These are phyloP conservation scores for Boletus mariae DNA, from an alignment of 1,284 basidiomycete species.

Conservation along the genomic window DNA sequence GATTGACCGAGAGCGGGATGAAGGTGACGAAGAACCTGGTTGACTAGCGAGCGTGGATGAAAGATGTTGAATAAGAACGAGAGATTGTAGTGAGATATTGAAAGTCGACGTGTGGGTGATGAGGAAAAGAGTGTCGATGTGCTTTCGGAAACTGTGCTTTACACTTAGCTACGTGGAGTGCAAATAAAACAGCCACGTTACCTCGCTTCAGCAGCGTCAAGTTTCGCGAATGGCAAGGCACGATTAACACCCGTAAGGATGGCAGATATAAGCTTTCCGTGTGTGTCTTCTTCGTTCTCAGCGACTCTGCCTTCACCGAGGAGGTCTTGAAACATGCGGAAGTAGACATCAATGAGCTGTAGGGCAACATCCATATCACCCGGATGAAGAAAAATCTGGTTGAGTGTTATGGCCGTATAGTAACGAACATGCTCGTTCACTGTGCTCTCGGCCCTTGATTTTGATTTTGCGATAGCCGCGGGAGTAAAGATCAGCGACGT, in stretches of 20 bases:
- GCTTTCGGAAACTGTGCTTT: slow-evolving; percentile 66
- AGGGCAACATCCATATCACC: slow-evolving; percentile 77
- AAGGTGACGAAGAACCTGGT: slow-evolving; percentile 35
- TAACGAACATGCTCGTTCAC: slow-evolving; percentile 73
- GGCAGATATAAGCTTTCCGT: slow-evolving; percentile 86
- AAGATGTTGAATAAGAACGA: slow-evolving; percentile 91
- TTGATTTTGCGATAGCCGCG: slow-evolving; percentile 34
- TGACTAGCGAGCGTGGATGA: slow-evolving; percentile 45
- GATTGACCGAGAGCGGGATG: slow-evolving; percentile 50
- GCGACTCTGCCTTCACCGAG: slow-evolving; percentile 54
- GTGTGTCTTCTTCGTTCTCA: slow-evolving; percentile 58
- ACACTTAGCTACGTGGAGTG: slow-evolving; percentile 9
- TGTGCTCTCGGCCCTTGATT: slow-evolving; percentile 33
- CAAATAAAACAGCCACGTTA: slow-evolving; percentile 26
- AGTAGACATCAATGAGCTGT: slow-evolving; percentile 88
- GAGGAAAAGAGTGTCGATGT: slow-evolving; percentile 92
- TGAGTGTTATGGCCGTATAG: slow-evolving; percentile 90
- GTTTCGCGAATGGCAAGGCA: slow-evolving; percentile 88
- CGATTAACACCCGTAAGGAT: slow-evolving; percentile 95
- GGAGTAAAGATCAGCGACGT: slow-evolving; percentile 63
- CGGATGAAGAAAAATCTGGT: slow-evolving; percentile 83
- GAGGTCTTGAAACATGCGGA: slow-evolving; percentile 90
- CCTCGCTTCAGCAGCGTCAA: slow-evolving; percentile 55
- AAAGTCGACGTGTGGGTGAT: slow-evolving; percentile 95
- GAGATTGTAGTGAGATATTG: slow-evolving; percentile 94